Evolutionary conservation across 805 yeast species (phyloP), one percentile per base, ranked within the genome.

Genomic region (Isabelozyma rhagii): DNA sequence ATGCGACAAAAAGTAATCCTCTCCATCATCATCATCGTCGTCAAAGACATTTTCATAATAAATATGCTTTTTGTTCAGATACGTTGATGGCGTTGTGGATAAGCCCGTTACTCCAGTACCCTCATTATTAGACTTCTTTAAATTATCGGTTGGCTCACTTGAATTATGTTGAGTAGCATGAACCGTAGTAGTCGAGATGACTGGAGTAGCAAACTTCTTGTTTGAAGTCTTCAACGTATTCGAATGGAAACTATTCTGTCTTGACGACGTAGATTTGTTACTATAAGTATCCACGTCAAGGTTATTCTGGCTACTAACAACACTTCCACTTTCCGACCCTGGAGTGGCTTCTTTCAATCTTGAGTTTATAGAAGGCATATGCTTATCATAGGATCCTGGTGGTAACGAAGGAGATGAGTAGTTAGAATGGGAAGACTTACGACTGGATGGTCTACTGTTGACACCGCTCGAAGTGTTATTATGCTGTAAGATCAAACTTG

Each of bases 1-100:
- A 31, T 31, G 36, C 8, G 54, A 18, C 34, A 53, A 45, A 43
- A 57, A 49, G 44, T 53, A 58, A 43, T 59, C 61, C 40, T 58
- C 62, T 3, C 56, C 64, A 5, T 81, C 87, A 31, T 81, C 85
- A 39, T 78, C 81, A 40, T 71, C 76, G 47, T 72, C 77, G 17
- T 72, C 78, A 58, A 73, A 74, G 18, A 73, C 77, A 53, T 68
- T 65, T 38, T 66, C 75, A 56, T 74, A 74, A 31, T 62, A 60
- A 17, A 67, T 63, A 3, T 58, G 55, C 43, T 54, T 46, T 45
- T 63, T 59, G 18, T 51, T 50, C n/a, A 58, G 48, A 44, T 61
- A 60, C 1, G 62, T 59, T 8, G 75, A 69, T 0, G 75, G 74
- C 1, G 69, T 64, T 1, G 77, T 70, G 5, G 75, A 63, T 15